Percentiles rank a stretch among this genome's conserved stretches.
Evolutionary conservation across 2,329 filamentous ascomycete species (phyloP).

Genomic region (Neonectria ditissima): DNA sequence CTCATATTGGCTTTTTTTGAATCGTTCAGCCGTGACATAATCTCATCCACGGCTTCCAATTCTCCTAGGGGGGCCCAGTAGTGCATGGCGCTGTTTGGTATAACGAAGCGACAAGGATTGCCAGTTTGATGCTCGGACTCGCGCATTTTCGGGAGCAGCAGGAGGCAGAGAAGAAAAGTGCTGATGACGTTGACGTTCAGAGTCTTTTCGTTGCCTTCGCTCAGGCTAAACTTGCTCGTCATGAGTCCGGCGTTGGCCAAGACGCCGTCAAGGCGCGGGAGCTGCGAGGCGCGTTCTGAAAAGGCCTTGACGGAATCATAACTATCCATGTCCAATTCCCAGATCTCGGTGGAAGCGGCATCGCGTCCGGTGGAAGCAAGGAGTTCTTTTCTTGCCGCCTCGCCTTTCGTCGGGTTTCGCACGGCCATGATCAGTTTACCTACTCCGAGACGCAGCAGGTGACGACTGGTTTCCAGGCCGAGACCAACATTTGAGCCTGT

Average conservation of each 20-base stretch:
- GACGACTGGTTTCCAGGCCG: constrained; percentile 52
- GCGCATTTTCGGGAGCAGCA: constrained; percentile 39
- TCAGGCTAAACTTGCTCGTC: constrained; percentile 50
- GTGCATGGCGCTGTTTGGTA: constrained; percentile 42
- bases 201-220: constrained; percentile 61
- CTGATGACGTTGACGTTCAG: constrained; percentile 52
- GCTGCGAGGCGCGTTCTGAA: constrained; percentile 33
- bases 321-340: constrained; percentile 59
- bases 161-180: constrained; percentile 37
- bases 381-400: constrained; percentile 53
- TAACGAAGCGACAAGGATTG: constrained; percentile 27
- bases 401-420: constrained; percentile 53
- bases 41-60: constrained; percentile 21
- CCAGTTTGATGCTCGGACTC: constrained; percentile 33
- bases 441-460: constrained; percentile 48
- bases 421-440: constrained; percentile 53
- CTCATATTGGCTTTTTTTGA: constrained; percentile 43
- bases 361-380: constrained; percentile 24
- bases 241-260: constrained; percentile 59
- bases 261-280: constrained; percentile 57
- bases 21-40: constrained; percentile 49
- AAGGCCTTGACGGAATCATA: constrained; percentile 60
- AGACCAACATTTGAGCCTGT: constrained; percentile 57
- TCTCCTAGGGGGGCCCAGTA: constrained; percentile 43
- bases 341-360: constrained; percentile 55